Percentiles rank a stretch among this genome's conserved stretches.
Conservation (phyloP, 1,284 basidiomycete species). For the Wallemia hederae region DNA sequence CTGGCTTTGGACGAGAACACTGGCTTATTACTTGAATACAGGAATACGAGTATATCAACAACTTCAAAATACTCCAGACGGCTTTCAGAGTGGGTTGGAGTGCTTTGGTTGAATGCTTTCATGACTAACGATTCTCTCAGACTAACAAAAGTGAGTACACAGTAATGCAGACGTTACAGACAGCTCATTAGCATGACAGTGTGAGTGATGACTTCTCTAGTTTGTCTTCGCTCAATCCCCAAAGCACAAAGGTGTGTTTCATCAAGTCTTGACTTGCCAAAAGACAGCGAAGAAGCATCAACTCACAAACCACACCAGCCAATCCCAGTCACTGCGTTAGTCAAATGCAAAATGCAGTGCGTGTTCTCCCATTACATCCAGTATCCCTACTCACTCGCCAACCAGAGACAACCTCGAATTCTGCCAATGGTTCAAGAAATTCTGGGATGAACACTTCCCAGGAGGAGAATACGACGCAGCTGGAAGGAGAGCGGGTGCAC, state of each 20-base stretch:
- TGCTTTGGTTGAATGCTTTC: background rate
- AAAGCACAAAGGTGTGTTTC: slow-evolving; percentile 60
- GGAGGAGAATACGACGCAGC: slow-evolving; percentile 72
- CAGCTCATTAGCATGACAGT: background rate
- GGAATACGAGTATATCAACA: slow-evolving; percentile 82
- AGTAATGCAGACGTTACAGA: no score
- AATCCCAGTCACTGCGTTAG: slow-evolving; percentile 67
- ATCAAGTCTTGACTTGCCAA: no score
- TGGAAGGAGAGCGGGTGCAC: slow-evolving; percentile 40
- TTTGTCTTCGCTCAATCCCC: background rate
- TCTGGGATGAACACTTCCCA: slow-evolving; percentile 75
- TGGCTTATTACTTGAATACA: slow-evolving; percentile 26
- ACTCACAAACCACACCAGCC: slow-evolving; percentile 26
- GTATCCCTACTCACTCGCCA: background rate
- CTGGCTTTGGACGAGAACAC: background rate
- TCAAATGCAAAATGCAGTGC: slow-evolving; percentile 98
- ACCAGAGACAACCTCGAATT: slow-evolving; percentile 88
- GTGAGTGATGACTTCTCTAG: background rate
- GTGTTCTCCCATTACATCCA: slow-evolving; percentile 13
- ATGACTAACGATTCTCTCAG: background rate
- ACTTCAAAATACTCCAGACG: slow-evolving; percentile 83
- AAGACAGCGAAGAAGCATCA: background rate
- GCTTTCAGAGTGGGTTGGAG: slow-evolving; percentile 30
- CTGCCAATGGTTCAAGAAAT: slow-evolving; percentile 84
- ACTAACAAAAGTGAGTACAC: background rate